Conservation (phyloP, 2,329 filamentous ascomycete genomes). For the Claviceps africana region DNA sequence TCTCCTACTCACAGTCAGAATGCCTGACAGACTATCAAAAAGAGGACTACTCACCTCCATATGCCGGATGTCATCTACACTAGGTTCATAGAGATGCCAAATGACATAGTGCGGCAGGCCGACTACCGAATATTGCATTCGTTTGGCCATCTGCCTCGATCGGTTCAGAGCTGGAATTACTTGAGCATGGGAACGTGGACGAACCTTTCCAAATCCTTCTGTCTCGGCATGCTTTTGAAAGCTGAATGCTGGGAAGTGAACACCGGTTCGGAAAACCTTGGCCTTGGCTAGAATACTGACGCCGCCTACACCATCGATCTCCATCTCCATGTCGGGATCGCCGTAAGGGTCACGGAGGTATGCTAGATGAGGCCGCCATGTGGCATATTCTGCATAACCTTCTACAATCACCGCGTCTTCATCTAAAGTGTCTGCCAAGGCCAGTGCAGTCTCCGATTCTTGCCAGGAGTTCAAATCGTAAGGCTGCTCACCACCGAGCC, state of each 20-base stretch:
- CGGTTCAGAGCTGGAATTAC: neutral
- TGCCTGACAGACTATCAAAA: neutral
- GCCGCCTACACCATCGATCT: slow-evolving; percentile 93
- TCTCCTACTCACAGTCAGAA: slow-evolving; percentile 45
- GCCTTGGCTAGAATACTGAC: slow-evolving; percentile 96
- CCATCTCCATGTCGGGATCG: slow-evolving; percentile 99
- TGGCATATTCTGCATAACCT: slow-evolving; percentile 96
- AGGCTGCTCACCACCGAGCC: slow-evolving; percentile 95
- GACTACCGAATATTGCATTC: slow-evolving; percentile 90
- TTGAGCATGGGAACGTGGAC: slow-evolving; percentile 7
- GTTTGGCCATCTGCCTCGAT: slow-evolving; percentile 69
- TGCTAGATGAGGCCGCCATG: slow-evolving; percentile 91
- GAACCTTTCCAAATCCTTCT: slow-evolving; percentile 94
- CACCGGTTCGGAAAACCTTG: slow-evolving; percentile 83
- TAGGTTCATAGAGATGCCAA: slow-evolving; percentile 99
- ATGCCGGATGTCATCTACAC: slow-evolving; percentile 87
- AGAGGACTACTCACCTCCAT: slow-evolving; percentile 55
- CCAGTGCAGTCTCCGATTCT: slow-evolving; percentile 91
- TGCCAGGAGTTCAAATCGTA: slow-evolving; percentile 99
- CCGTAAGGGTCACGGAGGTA: slow-evolving; percentile 95
- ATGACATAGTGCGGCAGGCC: slow-evolving; percentile 96
- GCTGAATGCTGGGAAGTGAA: slow-evolving; percentile 95
- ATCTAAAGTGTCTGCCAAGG: slow-evolving; percentile 84
- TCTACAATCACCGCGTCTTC: slow-evolving; percentile 98
- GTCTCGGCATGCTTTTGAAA: slow-evolving; percentile 98